A percentile compares a stretch with the other conserved stretches of the same genome.
Conservation (phyloP, 495 filamentous ascomycete genomes). For the Amniculicola lignicola region DNA sequence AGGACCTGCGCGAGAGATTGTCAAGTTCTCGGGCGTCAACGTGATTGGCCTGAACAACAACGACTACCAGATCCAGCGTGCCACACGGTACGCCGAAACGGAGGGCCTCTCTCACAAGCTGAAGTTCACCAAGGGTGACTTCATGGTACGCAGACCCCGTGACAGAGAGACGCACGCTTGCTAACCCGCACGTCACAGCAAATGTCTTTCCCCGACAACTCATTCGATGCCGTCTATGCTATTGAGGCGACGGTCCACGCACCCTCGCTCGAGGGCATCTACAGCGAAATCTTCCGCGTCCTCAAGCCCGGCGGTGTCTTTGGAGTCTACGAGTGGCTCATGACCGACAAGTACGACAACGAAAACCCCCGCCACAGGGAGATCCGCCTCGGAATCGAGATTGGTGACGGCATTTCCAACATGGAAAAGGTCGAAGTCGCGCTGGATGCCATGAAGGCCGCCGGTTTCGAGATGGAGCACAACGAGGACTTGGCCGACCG, state of each 20-base stretch:
- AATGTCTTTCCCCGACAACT: constrained; percentile 92
- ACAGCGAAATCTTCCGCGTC: constrained; percentile 89
- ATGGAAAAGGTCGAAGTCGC: constrained; percentile 92
- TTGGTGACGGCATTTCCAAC: constrained; percentile 96
- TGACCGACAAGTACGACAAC: constrained; percentile 96
- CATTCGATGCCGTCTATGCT: constrained; percentile 94
- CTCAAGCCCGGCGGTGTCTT: constrained; percentile 95
- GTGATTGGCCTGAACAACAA: constrained; percentile 98
- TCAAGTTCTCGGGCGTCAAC: constrained; percentile 88
- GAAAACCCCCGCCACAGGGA: constrained; percentile 80
- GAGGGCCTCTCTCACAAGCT: constrained; percentile 81
- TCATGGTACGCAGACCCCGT: constrained; percentile 64
- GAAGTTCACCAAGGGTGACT: constrained; percentile 91
- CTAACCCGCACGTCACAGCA: constrained; percentile 52
- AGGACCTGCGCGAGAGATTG: constrained; percentile 95
- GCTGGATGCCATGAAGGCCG: constrained; percentile 78
- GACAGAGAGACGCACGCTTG: not conserved
- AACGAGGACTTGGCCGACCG: constrained; percentile 89
- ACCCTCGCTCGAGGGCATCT: constrained; percentile 90
- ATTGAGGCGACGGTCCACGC: constrained; percentile 98
- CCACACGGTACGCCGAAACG: constrained; percentile 75
- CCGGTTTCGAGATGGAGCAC: constrained; percentile 80
- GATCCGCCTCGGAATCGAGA: constrained; percentile 93
- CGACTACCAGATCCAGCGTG: constrained; percentile 98
- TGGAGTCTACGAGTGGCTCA: constrained; percentile 98